A percentile compares a stretch with the other conserved stretches of the same genome.
Conservation (phyloP, 306 rosid species). For the Vigna nakashimae region DNA sequence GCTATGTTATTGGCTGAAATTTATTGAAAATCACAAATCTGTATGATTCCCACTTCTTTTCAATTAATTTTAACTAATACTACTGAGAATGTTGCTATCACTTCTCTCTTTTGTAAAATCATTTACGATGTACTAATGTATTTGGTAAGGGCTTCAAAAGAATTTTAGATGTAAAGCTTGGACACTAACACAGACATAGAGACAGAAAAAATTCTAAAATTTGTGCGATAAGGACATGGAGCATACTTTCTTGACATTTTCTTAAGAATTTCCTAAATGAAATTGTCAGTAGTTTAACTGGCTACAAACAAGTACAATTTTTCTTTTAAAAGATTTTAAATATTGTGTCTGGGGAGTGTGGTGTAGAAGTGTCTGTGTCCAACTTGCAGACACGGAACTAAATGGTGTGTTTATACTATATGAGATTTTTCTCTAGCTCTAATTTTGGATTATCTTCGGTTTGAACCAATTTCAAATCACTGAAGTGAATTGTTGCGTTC, state of each 20-base stretch:
- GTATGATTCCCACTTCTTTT: not conserved
- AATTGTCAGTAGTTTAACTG: not conserved
- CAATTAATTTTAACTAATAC: not conserved
- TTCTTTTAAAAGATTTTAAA: not conserved
- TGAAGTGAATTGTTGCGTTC: not conserved
- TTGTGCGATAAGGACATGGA: not conserved
- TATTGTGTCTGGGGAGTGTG: not conserved
- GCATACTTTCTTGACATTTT: not conserved
- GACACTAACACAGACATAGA: too few relatives aligned
- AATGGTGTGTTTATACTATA: too few relatives aligned
- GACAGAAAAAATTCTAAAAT: too few relatives aligned
- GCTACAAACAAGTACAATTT: not conserved
- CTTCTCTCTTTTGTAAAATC: not conserved
- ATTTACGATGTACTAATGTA: not conserved
- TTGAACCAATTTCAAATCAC: slow-evolving; percentile 6
- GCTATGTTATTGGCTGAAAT: not conserved
- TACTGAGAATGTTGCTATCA: not conserved
- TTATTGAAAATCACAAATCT: not conserved
- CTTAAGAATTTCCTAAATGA: not conserved
- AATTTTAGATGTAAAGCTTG: too few relatives aligned
- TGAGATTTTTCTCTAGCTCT: not conserved
- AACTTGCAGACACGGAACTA: not conserved
- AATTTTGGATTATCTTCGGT: not conserved
- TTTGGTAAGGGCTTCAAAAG: not conserved
- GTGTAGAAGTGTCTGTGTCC: not conserved